These are phyloP conservation scores for Aphanomyces invadans DNA, from an alignment of 352 stramenopile species.

Conservation along the genomic window DNA sequence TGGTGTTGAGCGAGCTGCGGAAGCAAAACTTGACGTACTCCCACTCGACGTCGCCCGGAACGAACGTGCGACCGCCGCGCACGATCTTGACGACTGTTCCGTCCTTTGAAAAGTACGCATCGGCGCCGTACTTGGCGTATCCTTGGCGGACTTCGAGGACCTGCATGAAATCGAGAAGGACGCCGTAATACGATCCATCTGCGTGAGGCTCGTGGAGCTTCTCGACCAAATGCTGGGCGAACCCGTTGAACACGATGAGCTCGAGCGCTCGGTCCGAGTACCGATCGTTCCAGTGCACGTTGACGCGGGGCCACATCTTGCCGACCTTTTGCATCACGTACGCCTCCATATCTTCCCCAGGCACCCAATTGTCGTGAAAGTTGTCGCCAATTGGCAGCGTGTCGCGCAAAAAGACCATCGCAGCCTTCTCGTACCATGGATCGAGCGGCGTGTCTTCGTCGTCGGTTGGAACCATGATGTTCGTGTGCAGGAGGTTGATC, in stretches of 20 bases:
- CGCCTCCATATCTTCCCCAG: slow-evolving; percentile 19
- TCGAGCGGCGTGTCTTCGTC: slow-evolving; percentile 15
- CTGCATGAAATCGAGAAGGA: slow-evolving; percentile 14
- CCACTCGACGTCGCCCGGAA: neutral
- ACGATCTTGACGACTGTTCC: slow-evolving; percentile 20
- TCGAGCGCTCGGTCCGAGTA: slow-evolving; percentile 18
- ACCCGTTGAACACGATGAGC: slow-evolving; percentile 17
- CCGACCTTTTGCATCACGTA: slow-evolving; percentile 22
- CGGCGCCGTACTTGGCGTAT: slow-evolving; percentile 20
- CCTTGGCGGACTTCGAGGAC: slow-evolving; percentile 12
- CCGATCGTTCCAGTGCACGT: slow-evolving; percentile 24
- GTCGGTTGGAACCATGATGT: slow-evolving; percentile 7
- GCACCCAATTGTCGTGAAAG: slow-evolving; percentile 10
- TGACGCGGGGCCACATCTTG: slow-evolving; percentile 19
- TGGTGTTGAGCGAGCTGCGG: slow-evolving; percentile 14
- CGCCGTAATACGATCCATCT: slow-evolving; percentile 20
- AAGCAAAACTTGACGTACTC: slow-evolving; percentile 23
- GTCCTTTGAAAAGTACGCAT: slow-evolving; percentile 14
- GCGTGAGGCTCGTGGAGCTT: neutral
- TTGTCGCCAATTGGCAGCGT: slow-evolving; percentile 2
- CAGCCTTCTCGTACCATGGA: neutral
- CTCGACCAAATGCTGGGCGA: slow-evolving; percentile 15
- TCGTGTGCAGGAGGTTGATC: neutral
- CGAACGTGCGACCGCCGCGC: neutral
- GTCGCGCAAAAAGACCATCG: slow-evolving; percentile 6